Conservation (phyloP, 352 stramenopile species). For the Globisporangium abappressorium region DNA sequence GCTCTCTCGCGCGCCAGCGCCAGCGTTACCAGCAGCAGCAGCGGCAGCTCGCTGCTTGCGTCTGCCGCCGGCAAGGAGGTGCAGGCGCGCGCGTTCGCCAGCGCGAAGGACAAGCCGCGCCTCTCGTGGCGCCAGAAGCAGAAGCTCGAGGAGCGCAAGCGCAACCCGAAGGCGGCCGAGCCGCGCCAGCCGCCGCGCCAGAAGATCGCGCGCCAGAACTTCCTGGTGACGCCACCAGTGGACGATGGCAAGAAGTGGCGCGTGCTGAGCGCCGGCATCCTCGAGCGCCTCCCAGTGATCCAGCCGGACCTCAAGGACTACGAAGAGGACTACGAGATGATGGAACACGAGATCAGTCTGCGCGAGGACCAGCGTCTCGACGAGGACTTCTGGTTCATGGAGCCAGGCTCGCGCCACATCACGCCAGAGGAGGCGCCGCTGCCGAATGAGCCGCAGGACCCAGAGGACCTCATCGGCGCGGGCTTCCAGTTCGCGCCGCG, state of each 20-base stretch:
- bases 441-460: constrained; percentile 55
- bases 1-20: constrained; percentile 21
- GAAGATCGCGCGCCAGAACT: constrained; percentile 56
- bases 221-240: constrained; percentile 37
- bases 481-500: constrained; percentile 75
- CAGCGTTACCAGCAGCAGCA: not conserved
- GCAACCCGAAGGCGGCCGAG: constrained; percentile 29
- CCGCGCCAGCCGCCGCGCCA: constrained; percentile 48
- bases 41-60: constrained; percentile 10
- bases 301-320: constrained; percentile 73
- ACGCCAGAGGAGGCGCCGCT: constrained; percentile 70
- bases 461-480: constrained; percentile 67
- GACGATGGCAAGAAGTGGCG: constrained; percentile 85
- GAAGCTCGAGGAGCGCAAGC: constrained; percentile 46
- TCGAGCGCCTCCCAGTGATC: constrained; percentile 74
- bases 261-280: constrained; percentile 62
- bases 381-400: constrained; percentile 86
- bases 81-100: constrained; percentile 47
- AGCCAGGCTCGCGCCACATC: constrained; percentile 67
- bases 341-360: constrained; percentile 76
- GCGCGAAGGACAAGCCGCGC: constrained; percentile 34
- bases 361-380: constrained; percentile 75
- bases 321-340: constrained; percentile 69
- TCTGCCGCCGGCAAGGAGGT: constrained; percentile 16
- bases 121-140: constrained; percentile 73